phyloP scores from a whole-genome alignment of 2,329 filamentous ascomycete genomes.

The Epichloe baconii region DNA sequence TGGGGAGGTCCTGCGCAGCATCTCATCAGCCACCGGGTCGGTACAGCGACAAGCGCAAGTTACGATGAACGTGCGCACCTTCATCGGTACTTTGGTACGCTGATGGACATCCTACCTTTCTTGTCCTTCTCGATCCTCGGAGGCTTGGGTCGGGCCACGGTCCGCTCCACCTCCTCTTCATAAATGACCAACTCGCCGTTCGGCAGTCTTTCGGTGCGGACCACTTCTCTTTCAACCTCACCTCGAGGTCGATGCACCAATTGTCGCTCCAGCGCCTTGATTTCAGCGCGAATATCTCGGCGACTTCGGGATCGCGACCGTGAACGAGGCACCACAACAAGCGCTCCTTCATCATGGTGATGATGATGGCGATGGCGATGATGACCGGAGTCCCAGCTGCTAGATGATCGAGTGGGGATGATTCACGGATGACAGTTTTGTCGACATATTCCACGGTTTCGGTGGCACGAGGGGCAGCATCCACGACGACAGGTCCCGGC shows the following conservation, averaged over 20 bases:
- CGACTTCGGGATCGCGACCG: slow-evolving; percentile 34
- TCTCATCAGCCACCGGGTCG: slow-evolving; percentile 19
- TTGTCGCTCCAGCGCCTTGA: slow-evolving; percentile 51
- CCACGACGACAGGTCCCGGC: slow-evolving; percentile 19
- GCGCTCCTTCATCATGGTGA: slow-evolving; percentile 14
- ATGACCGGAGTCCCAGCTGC: slow-evolving; percentile 19
- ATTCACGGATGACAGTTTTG: slow-evolving; percentile 34
- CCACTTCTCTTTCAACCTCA: slow-evolving; percentile 35
- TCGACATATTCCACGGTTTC: slow-evolving; percentile 28
- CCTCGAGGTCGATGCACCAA: slow-evolving; percentile 23
- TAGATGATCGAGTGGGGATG: slow-evolving; percentile 30
- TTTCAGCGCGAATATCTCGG: slow-evolving; percentile 59
- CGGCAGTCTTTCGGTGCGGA: slow-evolving; percentile 42
- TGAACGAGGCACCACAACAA: slow-evolving; percentile 29
- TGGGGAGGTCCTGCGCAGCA: slow-evolving; percentile 45
- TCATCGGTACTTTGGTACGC: slow-evolving; percentile 58
- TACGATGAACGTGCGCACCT: slow-evolving; percentile 29
- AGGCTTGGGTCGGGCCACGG: slow-evolving; percentile 40
- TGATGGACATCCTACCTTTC: slow-evolving; percentile 91
- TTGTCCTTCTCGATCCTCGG: slow-evolving; percentile 74
- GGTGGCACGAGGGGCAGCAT: slow-evolving; percentile 19
- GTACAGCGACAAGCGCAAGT: slow-evolving; percentile 6
- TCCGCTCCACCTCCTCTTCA: slow-evolving; percentile 43
- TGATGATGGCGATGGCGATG: slow-evolving; percentile 17
- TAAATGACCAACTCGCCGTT: slow-evolving; percentile 53